Percentiles rank a stretch among this genome's conserved stretches.
Conservation (phyloP, 305 asterid genomes). For the Rubia occidens region DNA sequence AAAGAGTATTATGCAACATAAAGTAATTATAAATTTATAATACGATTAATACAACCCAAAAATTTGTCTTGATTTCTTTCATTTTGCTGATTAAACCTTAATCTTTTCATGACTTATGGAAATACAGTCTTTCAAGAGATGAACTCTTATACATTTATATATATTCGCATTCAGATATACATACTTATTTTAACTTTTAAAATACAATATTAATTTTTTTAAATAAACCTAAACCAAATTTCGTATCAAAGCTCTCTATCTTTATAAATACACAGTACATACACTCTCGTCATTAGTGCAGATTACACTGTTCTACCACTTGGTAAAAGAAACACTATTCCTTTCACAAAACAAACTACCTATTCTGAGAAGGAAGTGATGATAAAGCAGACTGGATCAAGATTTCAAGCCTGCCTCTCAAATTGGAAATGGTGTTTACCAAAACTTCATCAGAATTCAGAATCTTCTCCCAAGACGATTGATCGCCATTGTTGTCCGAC, state of each 20-base stretch:
- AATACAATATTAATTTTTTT: no score
- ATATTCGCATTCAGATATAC: no score
- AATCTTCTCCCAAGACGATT: slow-evolving; percentile 22
- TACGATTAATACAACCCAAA: no score
- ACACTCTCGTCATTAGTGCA: background rate
- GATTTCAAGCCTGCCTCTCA: slow-evolving; percentile 37
- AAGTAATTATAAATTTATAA: no score
- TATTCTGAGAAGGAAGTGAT: slow-evolving; percentile 33
- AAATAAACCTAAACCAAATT: no score
- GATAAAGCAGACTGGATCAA: slow-evolving; percentile 48
- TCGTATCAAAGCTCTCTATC: background rate
- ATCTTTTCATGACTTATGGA: no score
- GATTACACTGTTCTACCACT: background rate
- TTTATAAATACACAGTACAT: background rate
- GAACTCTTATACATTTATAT: no score
- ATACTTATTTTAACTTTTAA: no score
- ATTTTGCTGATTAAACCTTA: no score
- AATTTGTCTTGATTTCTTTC: no score
- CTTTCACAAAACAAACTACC: slow-evolving; percentile 23
- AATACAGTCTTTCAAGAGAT: no score
- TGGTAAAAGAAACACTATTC: background rate
- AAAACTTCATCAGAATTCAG: slow-evolving; percentile 30
- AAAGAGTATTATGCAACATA: no score
- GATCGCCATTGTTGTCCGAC: slow-evolving; percentile 20
- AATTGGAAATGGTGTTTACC: slow-evolving; percentile 31